Base-by-base conservation (phyloP, 169 alveolate genomes). In the Cryptosporidium bovis region DNA sequence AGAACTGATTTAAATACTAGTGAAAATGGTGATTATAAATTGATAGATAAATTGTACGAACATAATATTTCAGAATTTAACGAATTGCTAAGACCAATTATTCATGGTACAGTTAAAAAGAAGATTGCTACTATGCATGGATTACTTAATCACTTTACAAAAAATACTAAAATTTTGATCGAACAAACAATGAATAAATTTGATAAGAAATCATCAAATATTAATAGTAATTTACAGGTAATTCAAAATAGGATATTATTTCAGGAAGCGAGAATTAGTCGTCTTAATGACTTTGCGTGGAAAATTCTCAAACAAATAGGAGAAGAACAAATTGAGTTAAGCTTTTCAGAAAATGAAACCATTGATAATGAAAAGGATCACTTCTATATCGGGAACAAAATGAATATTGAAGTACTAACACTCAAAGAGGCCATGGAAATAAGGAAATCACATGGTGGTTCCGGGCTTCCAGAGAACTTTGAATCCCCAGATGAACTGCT, bases 401-500 rank as follows among this genome's bases (percentile, higher is more conserved):
- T 8, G 1, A 10, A 55, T 16, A 60, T 46, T 33, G 87, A 77
- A 77, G 34, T 77, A 18, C 64, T 77, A 4, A 77, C 87, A 44
- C 51, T 77, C 8, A 58, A 77, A 60, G 87, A 77, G 50, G 87
- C 87, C 13, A 68, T 77, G 44, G 62, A 77, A 56, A 58, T 56
- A 77, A 77, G 87, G 27, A 77, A 36, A 77, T 77, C 87, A 44
- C 87, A 77, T 40, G 87, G 87, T 13, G 71, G 77, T 4, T 46
- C 24, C 16, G 87, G 87, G 3, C 62, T 77, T 2, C 87, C 87
- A 16, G 87, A 77, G 36, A 77, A 77, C 44, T 77, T 77, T 40
- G 87, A 50, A 46, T 60, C 69, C 1, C 87, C 87, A 34, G 77
- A 77, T 10, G 56, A 77, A 62, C 27, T 77, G 46, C 33, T 77